Evolutionary conservation across 1,284 basidiomycete genomes (phyloP), one percentile per base, ranked within the genome.

Genomic region (Apiotrichum brassicae): DNA sequence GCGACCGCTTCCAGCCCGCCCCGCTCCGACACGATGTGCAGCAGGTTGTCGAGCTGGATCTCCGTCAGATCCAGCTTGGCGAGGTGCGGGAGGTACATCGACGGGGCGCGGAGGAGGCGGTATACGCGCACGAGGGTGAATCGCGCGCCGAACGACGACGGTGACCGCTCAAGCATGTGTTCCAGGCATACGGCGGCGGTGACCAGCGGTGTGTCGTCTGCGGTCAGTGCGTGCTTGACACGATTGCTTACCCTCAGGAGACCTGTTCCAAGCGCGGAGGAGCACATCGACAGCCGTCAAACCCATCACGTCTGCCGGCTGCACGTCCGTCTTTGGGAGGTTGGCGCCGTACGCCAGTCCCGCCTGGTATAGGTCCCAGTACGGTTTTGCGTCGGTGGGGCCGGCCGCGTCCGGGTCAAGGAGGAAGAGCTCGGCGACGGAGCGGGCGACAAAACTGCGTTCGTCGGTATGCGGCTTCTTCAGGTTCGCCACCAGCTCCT

Each of bases 31-130:
- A 56, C 35, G n/a, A 65, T 45, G 38, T 66, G 66, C 13, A 61
- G 38, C 11, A 69, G 38, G 25, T 58, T 66, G 46, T 70, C 66
- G 33, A 68, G 60, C 52, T 68, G 64, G 14, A 71, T 58, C 52
- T 71, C 69, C 30, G 56, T 51, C 5, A 61, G 50, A 9, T 59
- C 53, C 8, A 64, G 48, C 24, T 50, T 43, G 14, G 43, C 40
- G 0, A 68, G 46, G 34, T 60, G 61, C 12, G 56, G 37, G 1
- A 32, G 25, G 18, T 51, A 43, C 5, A 63, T 30, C 5, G 48
- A 48, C 16, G 63, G 49, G 0, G 64, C 64, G 19, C 64, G 63
- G 5, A 62, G 56, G 7, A 66, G 53, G 4, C 68, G 60, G 35
- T 64, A 64, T 16, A 68, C 42, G 34, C 65, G 48, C 23, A 63